These are phyloP conservation scores for Yamadazyma phyllophila DNA, from an alignment of 805 yeast genomes.

Conservation along the genomic window DNA sequence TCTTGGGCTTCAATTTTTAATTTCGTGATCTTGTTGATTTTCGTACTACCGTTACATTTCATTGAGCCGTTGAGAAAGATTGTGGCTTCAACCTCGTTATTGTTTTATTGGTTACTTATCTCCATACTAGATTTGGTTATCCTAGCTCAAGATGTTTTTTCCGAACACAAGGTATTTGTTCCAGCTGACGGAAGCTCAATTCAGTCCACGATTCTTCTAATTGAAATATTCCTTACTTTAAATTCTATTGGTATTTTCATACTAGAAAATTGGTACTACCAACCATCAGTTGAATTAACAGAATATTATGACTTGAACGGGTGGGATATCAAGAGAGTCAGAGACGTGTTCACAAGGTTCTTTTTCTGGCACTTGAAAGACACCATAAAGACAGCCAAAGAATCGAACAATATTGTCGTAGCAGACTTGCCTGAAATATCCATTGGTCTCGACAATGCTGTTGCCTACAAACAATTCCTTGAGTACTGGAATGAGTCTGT, in stretches of 20 bases:
- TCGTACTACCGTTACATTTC: constrained; percentile 43
- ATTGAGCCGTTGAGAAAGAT: constrained; percentile 42
- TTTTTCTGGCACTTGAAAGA: constrained; percentile 10
- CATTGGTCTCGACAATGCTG: constrained; percentile 15
- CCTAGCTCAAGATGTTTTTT: constrained; percentile 19
- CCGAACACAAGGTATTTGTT: constrained; percentile 18
- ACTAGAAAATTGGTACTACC: constrained; percentile 18
- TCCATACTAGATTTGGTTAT: constrained; percentile 13
- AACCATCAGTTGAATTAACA: constrained; percentile 19
- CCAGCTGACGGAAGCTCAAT: constrained; percentile 7
- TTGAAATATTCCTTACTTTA: constrained; percentile 16
- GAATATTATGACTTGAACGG: constrained; percentile 23
- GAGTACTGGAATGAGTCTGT: constrained; percentile 23
- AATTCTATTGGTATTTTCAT: constrained; percentile 17
- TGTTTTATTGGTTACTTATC: constrained; percentile 37
- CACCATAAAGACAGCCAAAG: constrained; percentile 5
- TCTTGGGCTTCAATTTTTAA: constrained; percentile 9
- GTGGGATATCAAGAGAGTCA: constrained; percentile 23
- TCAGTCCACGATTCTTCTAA: constrained; percentile 6
- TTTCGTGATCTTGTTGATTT: constrained; percentile 2
- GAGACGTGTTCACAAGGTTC: constrained; percentile 18
- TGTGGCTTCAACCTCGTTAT: constrained; percentile 35
- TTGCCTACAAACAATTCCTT: constrained; percentile 19
- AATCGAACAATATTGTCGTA: constrained; percentile 11
- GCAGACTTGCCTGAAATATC: constrained; percentile 63